Evolutionary conservation across 441 rosid species (phyloP).

Genomic region (Arabidopsis hybrid): DNA sequence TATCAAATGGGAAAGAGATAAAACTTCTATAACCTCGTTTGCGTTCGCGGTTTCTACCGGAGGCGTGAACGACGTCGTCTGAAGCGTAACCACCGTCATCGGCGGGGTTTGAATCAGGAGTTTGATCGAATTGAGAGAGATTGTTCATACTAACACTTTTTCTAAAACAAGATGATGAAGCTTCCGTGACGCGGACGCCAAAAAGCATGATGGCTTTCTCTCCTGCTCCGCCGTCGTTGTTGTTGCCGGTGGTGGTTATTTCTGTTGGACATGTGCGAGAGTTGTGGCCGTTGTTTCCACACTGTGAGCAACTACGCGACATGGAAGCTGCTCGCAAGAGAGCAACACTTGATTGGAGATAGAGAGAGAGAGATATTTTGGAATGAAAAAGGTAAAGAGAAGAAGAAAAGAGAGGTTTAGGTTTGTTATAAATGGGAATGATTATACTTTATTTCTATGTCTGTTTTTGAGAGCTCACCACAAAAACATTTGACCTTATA

Average conservation of each 20-base stretch:
- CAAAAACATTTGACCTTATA: slow-evolving; percentile 13
- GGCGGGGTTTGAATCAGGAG: slow-evolving; percentile 53
- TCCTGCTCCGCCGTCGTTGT: slow-evolving; percentile 13
- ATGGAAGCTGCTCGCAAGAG: slow-evolving; percentile 26
- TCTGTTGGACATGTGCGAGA: slow-evolving; percentile 63
- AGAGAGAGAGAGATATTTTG: background rate
- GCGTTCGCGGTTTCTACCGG: slow-evolving; percentile 78
- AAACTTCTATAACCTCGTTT: slow-evolving; percentile 46
- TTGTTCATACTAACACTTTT: slow-evolving; percentile 90
- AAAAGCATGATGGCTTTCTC: slow-evolving; percentile 78
- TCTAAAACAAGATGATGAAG: slow-evolving; percentile 55
- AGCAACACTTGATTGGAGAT: slow-evolving; percentile 28
- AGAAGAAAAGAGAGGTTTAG: background rate
- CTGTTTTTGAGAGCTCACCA: slow-evolving; percentile 2
- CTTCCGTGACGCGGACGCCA: slow-evolving; percentile 73
- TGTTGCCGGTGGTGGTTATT: slow-evolving; percentile 9
- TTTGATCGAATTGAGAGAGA: slow-evolving; percentile 78
- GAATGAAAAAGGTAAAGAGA: slow-evolving; percentile 17
- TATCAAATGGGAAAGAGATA: too few relatives aligned
- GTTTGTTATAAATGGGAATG: slow-evolving; percentile 17
- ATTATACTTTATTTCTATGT: slow-evolving; percentile 25
- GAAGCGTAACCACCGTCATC: slow-evolving; percentile 76
- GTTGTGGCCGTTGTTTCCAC: slow-evolving; percentile 79
- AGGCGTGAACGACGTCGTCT: slow-evolving; percentile 83
- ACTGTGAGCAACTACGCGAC: slow-evolving; percentile 75